Evolutionary conservation across 2,329 filamentous ascomycete species (phyloP).

Genomic region (Cladophialophora exuberans): DNA sequence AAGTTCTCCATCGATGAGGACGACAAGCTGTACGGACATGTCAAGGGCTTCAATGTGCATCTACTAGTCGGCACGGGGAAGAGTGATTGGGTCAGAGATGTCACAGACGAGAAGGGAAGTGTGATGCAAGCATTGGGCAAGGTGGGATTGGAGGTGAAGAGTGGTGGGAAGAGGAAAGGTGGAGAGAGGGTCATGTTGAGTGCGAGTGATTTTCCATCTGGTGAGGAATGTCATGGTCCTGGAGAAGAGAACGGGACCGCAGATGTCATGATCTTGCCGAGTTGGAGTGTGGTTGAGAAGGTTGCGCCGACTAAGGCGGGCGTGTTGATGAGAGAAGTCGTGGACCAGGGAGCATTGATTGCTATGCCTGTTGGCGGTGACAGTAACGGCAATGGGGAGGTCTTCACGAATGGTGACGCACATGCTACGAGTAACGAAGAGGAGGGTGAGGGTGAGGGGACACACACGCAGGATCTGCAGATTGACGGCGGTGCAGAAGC

Average conservation of each 20-base stretch:
- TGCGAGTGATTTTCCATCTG: constrained; percentile 30
- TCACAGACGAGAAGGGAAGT: constrained; percentile 83
- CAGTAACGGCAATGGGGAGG: not conserved
- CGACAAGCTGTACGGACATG: constrained; percentile 79
- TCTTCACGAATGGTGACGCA: not conserved
- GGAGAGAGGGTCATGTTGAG: constrained; percentile 34
- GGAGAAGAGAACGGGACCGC: constrained; percentile 21
- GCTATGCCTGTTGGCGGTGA: constrained; percentile 14
- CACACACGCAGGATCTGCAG: constrained; percentile 10
- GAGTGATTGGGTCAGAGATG: constrained; percentile 89
- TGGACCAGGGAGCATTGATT: constrained; percentile 28
- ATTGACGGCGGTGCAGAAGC: constrained; percentile 12
- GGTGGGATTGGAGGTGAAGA: constrained; percentile 40
- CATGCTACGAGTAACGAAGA: not conserved
- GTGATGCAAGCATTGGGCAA: constrained; percentile 75
- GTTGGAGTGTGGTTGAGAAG: constrained; percentile 31
- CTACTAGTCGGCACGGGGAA: constrained; percentile 93
- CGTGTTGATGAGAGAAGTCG: constrained; percentile 27
- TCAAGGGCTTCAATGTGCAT: constrained; percentile 88
- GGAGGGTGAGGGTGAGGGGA: constrained; percentile 1
- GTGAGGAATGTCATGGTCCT: constrained; percentile 16
- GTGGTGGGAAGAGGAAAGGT: constrained; percentile 20
- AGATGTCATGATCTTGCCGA: constrained; percentile 31
- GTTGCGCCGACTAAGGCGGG: constrained; percentile 29
- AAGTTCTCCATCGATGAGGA: constrained; percentile 72